These are phyloP conservation scores for Acarospora socialis DNA, from an alignment of 2,329 filamentous ascomycete species.

Conservation along the genomic window DNA sequence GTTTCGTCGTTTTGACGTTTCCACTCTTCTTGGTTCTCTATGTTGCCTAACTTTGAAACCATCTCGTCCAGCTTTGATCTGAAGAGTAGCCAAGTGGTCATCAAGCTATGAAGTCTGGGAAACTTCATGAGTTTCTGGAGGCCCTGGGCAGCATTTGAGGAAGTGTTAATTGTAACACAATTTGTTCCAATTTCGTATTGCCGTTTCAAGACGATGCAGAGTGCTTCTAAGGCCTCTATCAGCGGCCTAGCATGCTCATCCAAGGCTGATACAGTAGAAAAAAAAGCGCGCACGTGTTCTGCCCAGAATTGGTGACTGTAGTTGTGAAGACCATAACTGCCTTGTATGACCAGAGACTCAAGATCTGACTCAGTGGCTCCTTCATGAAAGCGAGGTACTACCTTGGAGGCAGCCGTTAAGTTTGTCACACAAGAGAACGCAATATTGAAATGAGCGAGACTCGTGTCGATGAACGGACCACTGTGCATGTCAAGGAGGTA, in stretches of 20 bases:
- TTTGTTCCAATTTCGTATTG: not conserved
- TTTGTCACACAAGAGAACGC: slow-evolving; percentile 5
- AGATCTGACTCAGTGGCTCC: not conserved
- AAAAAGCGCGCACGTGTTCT: slow-evolving; percentile 2
- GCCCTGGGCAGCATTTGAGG: too few species aligned
- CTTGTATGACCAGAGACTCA: slow-evolving; percentile 4
- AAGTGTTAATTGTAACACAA: too few species aligned
- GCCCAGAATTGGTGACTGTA: slow-evolving; percentile 7
- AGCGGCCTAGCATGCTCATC: not conserved
- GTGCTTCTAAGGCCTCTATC: not conserved
- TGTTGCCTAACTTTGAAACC: not conserved
- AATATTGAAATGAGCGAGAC: slow-evolving; percentile 3
- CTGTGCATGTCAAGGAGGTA: slow-evolving; percentile 6
- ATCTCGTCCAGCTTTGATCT: not conserved
- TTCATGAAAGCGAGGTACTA: not conserved
- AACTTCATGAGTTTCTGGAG: not conserved
- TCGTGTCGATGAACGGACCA: slow-evolving; percentile 4
- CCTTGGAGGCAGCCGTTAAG: slow-evolving; percentile 2
- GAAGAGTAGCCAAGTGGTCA: slow-evolving; percentile 1
- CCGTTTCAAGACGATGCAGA: slow-evolving; percentile 3
- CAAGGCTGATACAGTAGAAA: not conserved
- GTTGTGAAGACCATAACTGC: slow-evolving; percentile 5
- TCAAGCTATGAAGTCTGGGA: slow-evolving; percentile 2
- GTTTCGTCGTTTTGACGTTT: slow-evolving; percentile 2
- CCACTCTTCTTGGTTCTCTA: slow-evolving; percentile 2